Evolutionary conservation across 352 stramenopile species (phyloP), one percentile per base, ranked within the genome.

Genomic region (Phytophthora pinifolia): DNA sequence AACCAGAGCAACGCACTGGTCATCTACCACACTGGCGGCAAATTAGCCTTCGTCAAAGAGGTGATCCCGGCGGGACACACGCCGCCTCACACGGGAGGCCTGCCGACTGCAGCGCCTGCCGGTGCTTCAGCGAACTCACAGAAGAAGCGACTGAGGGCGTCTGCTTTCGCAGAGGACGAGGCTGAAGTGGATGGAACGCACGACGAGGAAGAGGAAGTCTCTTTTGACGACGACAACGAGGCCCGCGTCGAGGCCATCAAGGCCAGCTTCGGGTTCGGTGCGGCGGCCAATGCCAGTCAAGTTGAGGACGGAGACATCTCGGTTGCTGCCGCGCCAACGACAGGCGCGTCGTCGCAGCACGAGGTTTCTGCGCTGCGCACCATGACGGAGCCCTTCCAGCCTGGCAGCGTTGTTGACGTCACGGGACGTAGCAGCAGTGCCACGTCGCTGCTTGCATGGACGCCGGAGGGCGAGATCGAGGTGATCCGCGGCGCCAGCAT

Each of bases 211-310:
- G 62, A 75, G 12, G 66, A 73, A 39, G 68, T 76, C 1, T 61
- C 61, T 1, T 74, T 81, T 33, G 62, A 80, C 10, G 72, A 89
- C 36, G 83, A 90, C 6, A 76, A 77, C 13, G 83, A 93, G 42
- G 75, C 72, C 2, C 69, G 83, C 35, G 79, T 94, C 2, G 79
- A 89, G 27, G 79, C 79, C 1, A 94, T 94, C 59, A 94, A 94
- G 45, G 76, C 71, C 12, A 91, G 80, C 46, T 92, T 92, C 32
- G 84, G 84, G 2, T 94, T 94, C 59, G 84, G 81, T 7, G 39
- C 67, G 3, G 30, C 56, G 0, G 36, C 53, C 3, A 58, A 65
- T 0, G 67, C 77, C 9, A 57, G 72, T 13, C 29, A 43, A 20
- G n/a, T 51, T 27, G 42, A 63, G 45, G 60, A 70, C 30, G 63